A percentile compares a stretch with the other conserved stretches of the same genome.
These are phyloP conservation scores for Kuraishia borneana DNA, from an alignment of 805 yeast genomes.

Conservation along the genomic window DNA sequence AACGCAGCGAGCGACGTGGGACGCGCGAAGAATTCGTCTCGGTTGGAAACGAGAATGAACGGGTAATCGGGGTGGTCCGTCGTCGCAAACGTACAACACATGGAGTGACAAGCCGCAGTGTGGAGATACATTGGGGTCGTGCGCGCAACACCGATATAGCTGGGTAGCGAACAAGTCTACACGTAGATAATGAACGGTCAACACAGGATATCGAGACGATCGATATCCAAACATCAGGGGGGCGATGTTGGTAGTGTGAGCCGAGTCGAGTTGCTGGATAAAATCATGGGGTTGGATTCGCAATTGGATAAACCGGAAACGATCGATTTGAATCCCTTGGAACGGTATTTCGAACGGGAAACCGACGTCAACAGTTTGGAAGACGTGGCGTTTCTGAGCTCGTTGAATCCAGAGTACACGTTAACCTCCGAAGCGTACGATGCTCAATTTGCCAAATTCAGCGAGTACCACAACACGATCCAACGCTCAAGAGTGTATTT, in stretches of 20 bases:
- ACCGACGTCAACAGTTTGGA: conserved; percentile 8
- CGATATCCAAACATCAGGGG: conserved; percentile 7
- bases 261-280: conserved; percentile 5
- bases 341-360: not conserved
- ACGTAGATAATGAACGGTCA: no score
- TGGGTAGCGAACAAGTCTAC: no score
- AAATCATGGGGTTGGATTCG: conserved; percentile 15
- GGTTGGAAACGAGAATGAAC: conserved; percentile 63
- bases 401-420: conserved; percentile 7
- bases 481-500: conserved; percentile 22
- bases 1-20: conserved; percentile 51
- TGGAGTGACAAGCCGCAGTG: no score
- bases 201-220: conserved; percentile 7
- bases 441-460: conserved; percentile 10
- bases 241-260: conserved; percentile 1
- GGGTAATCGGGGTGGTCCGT: conserved; percentile 65
- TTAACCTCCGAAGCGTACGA: conserved; percentile 5
- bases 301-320: conserved; percentile 12
- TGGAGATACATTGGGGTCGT: no score
- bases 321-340: conserved; percentile 6
- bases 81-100: conserved; percentile 75
- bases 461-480: conserved; percentile 16
- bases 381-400: conserved; percentile 11
- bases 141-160: no score
- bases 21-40: conserved; percentile 78